Evolutionary conservation across 495 filamentous ascomycete species (phyloP), one percentile per base, ranked within the genome.

Genomic region (Penicillium simplicissimum): DNA sequence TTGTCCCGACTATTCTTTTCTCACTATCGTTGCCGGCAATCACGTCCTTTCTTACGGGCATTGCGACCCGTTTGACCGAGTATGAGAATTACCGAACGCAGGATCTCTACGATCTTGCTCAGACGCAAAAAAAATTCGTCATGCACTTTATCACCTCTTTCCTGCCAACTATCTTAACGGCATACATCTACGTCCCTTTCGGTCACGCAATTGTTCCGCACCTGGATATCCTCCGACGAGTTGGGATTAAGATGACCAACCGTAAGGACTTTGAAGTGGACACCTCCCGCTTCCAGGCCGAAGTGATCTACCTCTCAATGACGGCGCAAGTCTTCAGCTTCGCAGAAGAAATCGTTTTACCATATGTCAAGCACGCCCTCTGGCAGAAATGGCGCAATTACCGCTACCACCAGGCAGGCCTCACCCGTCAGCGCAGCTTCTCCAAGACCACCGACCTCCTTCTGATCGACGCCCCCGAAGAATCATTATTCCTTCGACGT

Each of bases 131-230:
- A 76, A 87, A 93, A 13, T 97, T 98, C 68, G 85, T 97, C 15
- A 83, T 98, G 70, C 96, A 97, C 77, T 96, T 97, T 71, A 95
- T 98, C 74, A 96, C 91, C 15, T 93, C 93, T 0, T 98, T 97
- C 70, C 84, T 97, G 4, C 90, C 91, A 0, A 89, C 97, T 35
- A 88, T 96, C 72, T 81, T 98, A 4, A 98, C 94, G 0, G 93
- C 95, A 3, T 98, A 97, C 67, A 86, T 98, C 54, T 98, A 98
- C 64, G 91, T 98, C 14, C 95, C 94, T 0, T 98, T 98, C 72
- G 95, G 89, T 10, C 85, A 84, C 60, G 66, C 88, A 38, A 85
- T 98, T 38, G 87, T 96, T 0, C 93, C 95, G 0, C 87, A 93
- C 62, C 82, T 98, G 11, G 87, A 96, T 68, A 70, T 97, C 47